These are phyloP conservation scores for Dissophora globulifera DNA, from an alignment of 192 early-diverging fungal species.

Conservation along the genomic window DNA sequence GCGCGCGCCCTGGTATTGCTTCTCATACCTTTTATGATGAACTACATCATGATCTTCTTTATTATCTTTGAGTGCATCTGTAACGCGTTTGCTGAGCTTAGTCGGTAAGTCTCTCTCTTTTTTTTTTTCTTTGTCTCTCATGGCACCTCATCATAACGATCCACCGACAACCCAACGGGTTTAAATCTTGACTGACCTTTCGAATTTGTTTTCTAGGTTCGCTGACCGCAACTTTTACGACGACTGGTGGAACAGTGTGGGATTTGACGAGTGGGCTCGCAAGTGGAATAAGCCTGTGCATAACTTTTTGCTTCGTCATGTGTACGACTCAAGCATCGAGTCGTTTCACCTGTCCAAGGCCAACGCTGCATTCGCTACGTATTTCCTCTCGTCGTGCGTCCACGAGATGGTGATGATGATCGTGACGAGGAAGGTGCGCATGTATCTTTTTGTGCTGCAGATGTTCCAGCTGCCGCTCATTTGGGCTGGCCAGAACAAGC, in stretches of 20 bases:
- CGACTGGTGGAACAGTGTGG: slow-evolving; percentile 96
- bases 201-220: slow-evolving; percentile 61
- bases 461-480: slow-evolving; percentile 95
- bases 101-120: slow-evolving; percentile 58
- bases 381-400: slow-evolving; percentile 79
- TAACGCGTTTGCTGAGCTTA: slow-evolving; percentile 96
- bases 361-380: slow-evolving; percentile 82
- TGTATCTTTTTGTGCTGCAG: slow-evolving; percentile 86
- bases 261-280: slow-evolving; percentile 93
- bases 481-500: slow-evolving; percentile 65
- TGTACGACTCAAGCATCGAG: slow-evolving; percentile 87
- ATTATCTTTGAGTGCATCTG: slow-evolving; percentile 98
- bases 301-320: slow-evolving; percentile 90
- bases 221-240: slow-evolving; percentile 98
- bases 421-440: slow-evolving; percentile 68
- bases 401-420: slow-evolving; percentile 88
- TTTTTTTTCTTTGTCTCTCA: background rate
- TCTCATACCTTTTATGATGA: slow-evolving; percentile 90
- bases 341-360: slow-evolving; percentile 71
- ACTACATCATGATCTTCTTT: slow-evolving; percentile 92
- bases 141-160: too few relatives aligned
- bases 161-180: too few relatives aligned
- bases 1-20: slow-evolving; percentile 72
- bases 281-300: slow-evolving; percentile 99
- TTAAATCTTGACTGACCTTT: slow-evolving; percentile 9